Evolutionary conservation across 148 eudicot species (phyloP).

Genomic region (Gaultheria prostrata): DNA sequence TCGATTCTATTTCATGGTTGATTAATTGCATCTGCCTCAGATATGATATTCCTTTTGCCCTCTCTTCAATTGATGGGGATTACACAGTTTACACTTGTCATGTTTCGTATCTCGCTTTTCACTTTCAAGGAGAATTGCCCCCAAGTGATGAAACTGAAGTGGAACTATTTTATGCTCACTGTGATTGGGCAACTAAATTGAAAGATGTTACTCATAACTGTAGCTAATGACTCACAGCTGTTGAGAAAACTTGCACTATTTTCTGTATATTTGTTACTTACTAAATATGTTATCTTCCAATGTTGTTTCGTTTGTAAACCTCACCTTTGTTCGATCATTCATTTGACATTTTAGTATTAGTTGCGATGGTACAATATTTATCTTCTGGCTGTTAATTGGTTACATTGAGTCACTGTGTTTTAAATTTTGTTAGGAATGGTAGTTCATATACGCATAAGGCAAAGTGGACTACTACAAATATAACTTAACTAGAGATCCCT

Average conservation of each 20-base stretch:
- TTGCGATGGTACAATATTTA: background rate
- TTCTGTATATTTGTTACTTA: background rate
- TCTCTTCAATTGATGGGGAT: conserved; percentile 2
- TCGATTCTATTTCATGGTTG: background rate
- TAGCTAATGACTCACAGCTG: background rate
- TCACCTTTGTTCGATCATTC: background rate
- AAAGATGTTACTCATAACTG: background rate
- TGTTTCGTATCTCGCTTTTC: background rate
- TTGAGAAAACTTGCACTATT: background rate
- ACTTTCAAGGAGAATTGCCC: background rate
- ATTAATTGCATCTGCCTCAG: background rate
- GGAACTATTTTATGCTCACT: background rate
- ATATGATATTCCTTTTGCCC: background rate
- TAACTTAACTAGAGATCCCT: background rate
- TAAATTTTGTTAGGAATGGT: background rate
- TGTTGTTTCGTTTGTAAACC: background rate
- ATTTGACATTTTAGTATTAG: background rate
- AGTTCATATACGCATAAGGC: background rate
- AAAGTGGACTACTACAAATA: background rate
- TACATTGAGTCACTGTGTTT: background rate
- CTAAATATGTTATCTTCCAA: background rate
- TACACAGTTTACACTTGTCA: background rate
- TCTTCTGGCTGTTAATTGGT: background rate
- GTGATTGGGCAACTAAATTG: background rate
- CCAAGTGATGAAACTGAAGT: background rate